Base-by-base conservation (phyloP, 495 filamentous ascomycete genomes). In the Letharia columbiana region DNA sequence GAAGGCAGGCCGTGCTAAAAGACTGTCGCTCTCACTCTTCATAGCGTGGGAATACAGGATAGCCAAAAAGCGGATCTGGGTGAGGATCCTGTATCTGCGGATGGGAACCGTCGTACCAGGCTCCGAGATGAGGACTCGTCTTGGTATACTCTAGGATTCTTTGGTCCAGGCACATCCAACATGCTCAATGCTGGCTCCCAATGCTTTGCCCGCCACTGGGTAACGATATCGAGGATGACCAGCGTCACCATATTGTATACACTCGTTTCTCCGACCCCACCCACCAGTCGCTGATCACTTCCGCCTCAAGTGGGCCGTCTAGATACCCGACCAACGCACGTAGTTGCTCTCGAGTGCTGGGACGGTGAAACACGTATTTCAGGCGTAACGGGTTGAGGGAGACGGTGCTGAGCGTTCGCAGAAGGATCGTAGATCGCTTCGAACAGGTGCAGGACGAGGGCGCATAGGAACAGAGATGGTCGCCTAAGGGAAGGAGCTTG, bases 391-490 rank as follows among this genome's bases (percentile, higher is more conserved):
- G 54, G 33, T 37, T 57, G 31, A 20, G 13, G 15, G 17, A 20
- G 33, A 57, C 17, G 54, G 31, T 57, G 54, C 15, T 37, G 54
- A 57, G 54, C 17, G 54, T 57, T 9, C 54, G 33, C 54, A 57
- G 7, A 57, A 57, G 54, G 33, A 57, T 10, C 15, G 2, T 20
- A 31, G 54, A 57, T 57, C 54, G 13, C 33, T 57, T 57, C 33
- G 54, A 57, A 33, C 54, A 57, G 33, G 54, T 57, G 33, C 54
- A 57, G 54, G 54, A 57, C 54, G 33, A 57, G 33, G 54, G 54
- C 37, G 54, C 54, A 37, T 57, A 35, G 17, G 54, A 57, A 17
- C 54, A 57, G 17, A 18, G 33, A 37, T 37, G 33, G 54, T 37
- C 54, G 54, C 33, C 3, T 3, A 10, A 3, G 15, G 54, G 33